Evolutionary conservation across 345 rosid species (phyloP), one percentile per base, ranked within the genome.

Genomic region (Rhizophora apiculata): DNA sequence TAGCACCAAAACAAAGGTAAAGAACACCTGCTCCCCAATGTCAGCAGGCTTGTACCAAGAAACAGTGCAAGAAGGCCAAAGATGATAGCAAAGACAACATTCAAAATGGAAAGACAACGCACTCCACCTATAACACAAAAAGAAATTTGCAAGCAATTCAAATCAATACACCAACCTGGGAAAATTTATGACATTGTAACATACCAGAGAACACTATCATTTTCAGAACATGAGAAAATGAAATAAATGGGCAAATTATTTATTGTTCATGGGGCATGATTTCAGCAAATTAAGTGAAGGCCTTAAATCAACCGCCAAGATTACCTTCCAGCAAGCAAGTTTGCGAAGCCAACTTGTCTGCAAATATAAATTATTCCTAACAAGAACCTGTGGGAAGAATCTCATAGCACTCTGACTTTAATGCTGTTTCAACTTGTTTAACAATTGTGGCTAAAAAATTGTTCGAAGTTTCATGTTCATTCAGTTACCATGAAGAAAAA

Each of bases 1-100:
- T 94, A 89, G 86, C 96, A 94, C 97, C 98, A 94, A 81, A 91
- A 94, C 77, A 94, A 77, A 60, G 97, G 92, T 69, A 83, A 60
- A 4, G 96, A 89, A 68, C 97, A 94, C 79, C 89, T 89, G 78
- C 96, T 94, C 62, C 97, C 97, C 53, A 89, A 67, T n/a, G 95
- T 86, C 59, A 94, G 82, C 76, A 94, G 96, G 84, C 92, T 94
- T 68, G 97, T 87, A 67, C 98, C 97, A 52, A 91, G 92, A 71
- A 91, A 85, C 54, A 91, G 65, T 3, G 97, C 98, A 16, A 94
- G 92, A 67, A 94, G 87, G 60, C 96, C 85, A 39, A 86, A 94
- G 76, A 87, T 78, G 69, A 86, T 36, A 6, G 97, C 97, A 68
- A 94, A 91, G 57, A 86, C 84, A 8, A 63, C 60, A 59, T 91